phyloP scores from a whole-genome alignment of 805 yeast genomes.

The Candida suzukii region DNA sequence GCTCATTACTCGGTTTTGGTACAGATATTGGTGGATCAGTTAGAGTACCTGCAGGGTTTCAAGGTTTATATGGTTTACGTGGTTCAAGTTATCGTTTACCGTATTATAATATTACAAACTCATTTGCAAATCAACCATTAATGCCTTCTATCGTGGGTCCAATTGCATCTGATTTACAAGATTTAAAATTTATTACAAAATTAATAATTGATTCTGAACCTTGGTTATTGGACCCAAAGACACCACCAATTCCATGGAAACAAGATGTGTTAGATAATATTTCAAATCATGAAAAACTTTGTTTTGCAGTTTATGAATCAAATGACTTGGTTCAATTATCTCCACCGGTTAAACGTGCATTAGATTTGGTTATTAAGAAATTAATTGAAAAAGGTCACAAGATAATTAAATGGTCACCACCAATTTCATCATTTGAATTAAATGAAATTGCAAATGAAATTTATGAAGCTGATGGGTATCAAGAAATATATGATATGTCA shows the following conservation, averaged over 20 bases:
- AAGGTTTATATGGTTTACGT: conserved; percentile 28
- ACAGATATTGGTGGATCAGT: conserved; percentile 35
- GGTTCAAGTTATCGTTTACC: conserved; percentile 30
- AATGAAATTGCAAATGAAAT: conserved; percentile 16
- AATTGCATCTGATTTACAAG: conserved; percentile 22
- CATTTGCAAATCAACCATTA: conserved; percentile 25
- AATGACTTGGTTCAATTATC: conserved; percentile 44
- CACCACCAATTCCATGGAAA: conserved; percentile 40
- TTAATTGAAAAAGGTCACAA: conserved; percentile 33
- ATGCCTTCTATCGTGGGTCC: conserved; percentile 31
- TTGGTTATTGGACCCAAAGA: conserved; percentile 43
- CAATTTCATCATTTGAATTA: conserved; percentile 22
- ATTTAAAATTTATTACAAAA: conserved; percentile 30
- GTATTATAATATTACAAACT: conserved; percentile 21
- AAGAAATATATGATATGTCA: conserved; percentile 18
- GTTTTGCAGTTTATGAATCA: conserved; percentile 37
- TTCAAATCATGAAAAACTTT: too few species aligned
- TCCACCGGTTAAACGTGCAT: conserved; percentile 46
- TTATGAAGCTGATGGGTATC: conserved; percentile 18
- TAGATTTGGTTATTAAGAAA: conserved; percentile 22
- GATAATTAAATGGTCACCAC: conserved; percentile 31
- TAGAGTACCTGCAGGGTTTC: conserved; percentile 25
- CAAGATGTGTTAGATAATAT: conserved; percentile 1
- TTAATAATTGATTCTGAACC: conserved; percentile 34
- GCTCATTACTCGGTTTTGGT: conserved; percentile 29